Conservation (phyloP, 495 filamentous ascomycete genomes). For the Xylaria palmicola region DNA sequence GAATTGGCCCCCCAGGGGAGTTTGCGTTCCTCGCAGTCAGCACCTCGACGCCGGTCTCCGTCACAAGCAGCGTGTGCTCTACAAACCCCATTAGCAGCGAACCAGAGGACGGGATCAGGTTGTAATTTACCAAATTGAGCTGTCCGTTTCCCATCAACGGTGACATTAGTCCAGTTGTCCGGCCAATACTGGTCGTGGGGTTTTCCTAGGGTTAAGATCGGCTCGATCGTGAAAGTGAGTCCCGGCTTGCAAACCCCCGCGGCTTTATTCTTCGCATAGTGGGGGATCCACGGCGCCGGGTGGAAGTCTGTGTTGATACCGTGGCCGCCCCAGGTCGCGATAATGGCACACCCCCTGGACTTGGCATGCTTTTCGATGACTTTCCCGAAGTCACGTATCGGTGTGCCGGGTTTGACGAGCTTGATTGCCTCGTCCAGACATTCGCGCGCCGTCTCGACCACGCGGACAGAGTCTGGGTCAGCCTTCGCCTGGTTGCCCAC, state of each 20-base stretch:
- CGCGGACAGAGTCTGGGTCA: slow-evolving; percentile 70
- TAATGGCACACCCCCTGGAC: slow-evolving; percentile 65
- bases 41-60: slow-evolving; percentile 85
- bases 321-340: slow-evolving; percentile 81
- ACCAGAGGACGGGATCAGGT: not conserved
- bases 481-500: slow-evolving; percentile 69
- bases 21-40: slow-evolving; percentile 77
- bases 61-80: slow-evolving; percentile 92
- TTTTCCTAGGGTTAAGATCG: slow-evolving; percentile 78
- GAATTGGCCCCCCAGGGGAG: slow-evolving; percentile 79
- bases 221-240: slow-evolving; percentile 89
- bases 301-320: slow-evolving; percentile 84
- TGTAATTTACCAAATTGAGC: slow-evolving; percentile 65
- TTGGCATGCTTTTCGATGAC: slow-evolving; percentile 85
- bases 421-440: slow-evolving; percentile 75
- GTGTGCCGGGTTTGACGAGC: slow-evolving; percentile 77
- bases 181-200: slow-evolving; percentile 76
- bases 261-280: slow-evolving; percentile 87
- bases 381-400: slow-evolving; percentile 76
- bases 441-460: slow-evolving; percentile 75
- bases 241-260: slow-evolving; percentile 77
- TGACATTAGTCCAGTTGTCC: slow-evolving; percentile 83
- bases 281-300: slow-evolving; percentile 75
- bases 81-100: not conserved
- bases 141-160: slow-evolving; percentile 71